phyloP scores from a whole-genome alignment of 2,329 filamentous ascomycete species.

The Coniochaeta pulveracea region DNA sequence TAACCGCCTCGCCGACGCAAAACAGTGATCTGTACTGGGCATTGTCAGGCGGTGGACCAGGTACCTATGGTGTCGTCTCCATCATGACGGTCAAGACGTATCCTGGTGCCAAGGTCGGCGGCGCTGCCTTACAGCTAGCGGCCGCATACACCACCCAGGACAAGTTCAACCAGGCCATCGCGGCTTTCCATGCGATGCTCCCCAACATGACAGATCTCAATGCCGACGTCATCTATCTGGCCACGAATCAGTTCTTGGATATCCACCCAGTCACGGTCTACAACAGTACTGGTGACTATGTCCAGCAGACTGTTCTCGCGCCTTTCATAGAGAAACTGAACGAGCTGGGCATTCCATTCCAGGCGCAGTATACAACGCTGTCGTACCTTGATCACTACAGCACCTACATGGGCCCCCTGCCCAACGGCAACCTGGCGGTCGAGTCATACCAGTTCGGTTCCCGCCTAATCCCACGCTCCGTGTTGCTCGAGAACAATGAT shows the following conservation, averaged over 20 bases:
- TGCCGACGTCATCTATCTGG: constrained; percentile 13
- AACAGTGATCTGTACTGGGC: background rate
- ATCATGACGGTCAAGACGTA: constrained; percentile 12
- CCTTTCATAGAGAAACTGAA: constrained; percentile 18
- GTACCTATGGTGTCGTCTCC: background rate
- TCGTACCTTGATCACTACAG: constrained; percentile 21
- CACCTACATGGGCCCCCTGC: constrained; percentile 23
- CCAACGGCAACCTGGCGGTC: constrained; percentile 20
- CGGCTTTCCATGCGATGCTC: constrained; percentile 13
- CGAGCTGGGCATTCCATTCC: constrained; percentile 14
- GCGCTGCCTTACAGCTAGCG: constrained; percentile 11
- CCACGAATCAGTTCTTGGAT: constrained; percentile 11
- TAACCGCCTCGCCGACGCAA: background rate
- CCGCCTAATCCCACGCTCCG: constrained; percentile 21
- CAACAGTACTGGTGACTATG: constrained; percentile 12
- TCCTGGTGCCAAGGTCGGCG: constrained; percentile 10
- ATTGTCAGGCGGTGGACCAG: background rate
- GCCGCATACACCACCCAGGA: constrained; percentile 11
- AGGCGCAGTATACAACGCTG: constrained; percentile 15
- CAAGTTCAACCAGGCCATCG: constrained; percentile 12
- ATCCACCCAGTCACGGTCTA: constrained; percentile 16
- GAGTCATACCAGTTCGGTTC: constrained; percentile 21
- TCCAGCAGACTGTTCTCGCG: constrained; percentile 15
- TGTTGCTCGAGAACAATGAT: constrained; percentile 17
- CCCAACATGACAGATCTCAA: constrained; percentile 15